Percentiles rank a stretch among this genome's conserved stretches.
Evolutionary conservation across 768 basidiomycete genomes (phyloP).

Genomic region (Coprinopsis cinerea): DNA sequence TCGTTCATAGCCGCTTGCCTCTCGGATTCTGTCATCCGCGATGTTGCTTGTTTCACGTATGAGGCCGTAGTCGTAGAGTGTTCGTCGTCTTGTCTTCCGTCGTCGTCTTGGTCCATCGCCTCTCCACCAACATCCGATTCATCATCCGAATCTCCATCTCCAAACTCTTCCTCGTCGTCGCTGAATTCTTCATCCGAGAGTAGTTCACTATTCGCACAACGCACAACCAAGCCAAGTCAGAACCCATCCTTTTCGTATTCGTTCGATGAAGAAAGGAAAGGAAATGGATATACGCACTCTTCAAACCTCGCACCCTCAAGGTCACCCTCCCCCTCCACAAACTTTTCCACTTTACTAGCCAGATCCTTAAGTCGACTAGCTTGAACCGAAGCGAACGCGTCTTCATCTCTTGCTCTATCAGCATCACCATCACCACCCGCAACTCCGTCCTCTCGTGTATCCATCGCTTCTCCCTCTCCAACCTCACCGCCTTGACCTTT

Average conservation of each 20-base stretch:
- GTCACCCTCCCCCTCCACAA: conserved; percentile 87
- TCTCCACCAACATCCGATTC: no score
- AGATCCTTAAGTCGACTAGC: conserved; percentile 67
- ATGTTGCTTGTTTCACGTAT: no score
- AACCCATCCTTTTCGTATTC: no score
- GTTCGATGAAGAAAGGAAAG: conserved; percentile 4
- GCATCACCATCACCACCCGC: neutral
- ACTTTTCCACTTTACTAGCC: conserved; percentile 82
- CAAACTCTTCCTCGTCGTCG: conserved; percentile 28
- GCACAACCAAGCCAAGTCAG: neutral
- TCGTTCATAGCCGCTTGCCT: conserved; percentile 67
- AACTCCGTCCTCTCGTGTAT: no score
- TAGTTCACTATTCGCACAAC: conserved; percentile 46
- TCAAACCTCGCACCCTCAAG: conserved; percentile 85
- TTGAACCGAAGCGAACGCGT: conserved; percentile 54
- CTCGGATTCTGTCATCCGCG: conserved; percentile 22
- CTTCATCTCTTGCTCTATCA: conserved; percentile 48
- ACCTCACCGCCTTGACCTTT: conserved; percentile 1
- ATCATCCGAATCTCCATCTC: conserved; percentile 47
- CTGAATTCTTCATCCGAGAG: conserved; percentile 63
- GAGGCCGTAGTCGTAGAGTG: no score
- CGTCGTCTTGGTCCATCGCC: no score
- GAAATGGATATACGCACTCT: conserved; percentile 66
- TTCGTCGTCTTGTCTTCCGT: conserved; percentile 3
- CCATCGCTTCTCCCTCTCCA: conserved; percentile 35